Conservation (phyloP, 441 rosid genomes). For the Gossypium armourianum region DNA sequence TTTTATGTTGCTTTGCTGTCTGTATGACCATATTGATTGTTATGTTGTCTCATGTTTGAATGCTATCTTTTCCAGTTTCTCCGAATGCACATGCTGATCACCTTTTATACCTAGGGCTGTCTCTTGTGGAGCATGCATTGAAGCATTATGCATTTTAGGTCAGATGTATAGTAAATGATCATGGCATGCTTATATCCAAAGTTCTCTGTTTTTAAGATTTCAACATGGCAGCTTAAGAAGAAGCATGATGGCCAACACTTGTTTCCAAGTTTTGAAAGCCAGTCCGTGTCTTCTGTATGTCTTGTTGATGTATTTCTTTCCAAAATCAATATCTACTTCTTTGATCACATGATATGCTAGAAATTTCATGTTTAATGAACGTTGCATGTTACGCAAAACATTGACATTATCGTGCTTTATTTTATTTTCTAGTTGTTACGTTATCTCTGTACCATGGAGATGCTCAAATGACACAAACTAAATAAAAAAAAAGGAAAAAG, state of each 20-base stretch:
- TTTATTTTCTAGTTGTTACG: background rate
- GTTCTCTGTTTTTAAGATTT: background rate
- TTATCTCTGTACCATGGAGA: background rate
- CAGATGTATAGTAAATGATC: background rate
- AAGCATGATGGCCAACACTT: background rate
- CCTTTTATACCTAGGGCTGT: background rate
- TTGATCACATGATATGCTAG: background rate
- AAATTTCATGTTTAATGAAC: background rate
- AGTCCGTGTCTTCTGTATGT: background rate
- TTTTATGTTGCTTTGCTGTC: constrained; percentile 14
- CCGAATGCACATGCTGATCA: background rate
- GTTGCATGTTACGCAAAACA: background rate
- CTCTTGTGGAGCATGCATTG: constrained; percentile 4
- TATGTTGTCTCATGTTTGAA: background rate
- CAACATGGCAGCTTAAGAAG: background rate
- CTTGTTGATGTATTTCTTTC: background rate
- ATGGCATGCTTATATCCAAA: background rate
- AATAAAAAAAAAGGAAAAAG: background rate
- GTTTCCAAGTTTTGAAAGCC: background rate
- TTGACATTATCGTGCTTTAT: background rate
- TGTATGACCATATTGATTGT: background rate
- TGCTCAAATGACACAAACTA: background rate
- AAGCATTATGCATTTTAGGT: background rate
- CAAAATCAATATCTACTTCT: background rate
- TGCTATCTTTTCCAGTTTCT: background rate